Base-by-base conservation (phyloP, 2,329 filamentous ascomycete genomes). In the Diplodia corticola region DNA sequence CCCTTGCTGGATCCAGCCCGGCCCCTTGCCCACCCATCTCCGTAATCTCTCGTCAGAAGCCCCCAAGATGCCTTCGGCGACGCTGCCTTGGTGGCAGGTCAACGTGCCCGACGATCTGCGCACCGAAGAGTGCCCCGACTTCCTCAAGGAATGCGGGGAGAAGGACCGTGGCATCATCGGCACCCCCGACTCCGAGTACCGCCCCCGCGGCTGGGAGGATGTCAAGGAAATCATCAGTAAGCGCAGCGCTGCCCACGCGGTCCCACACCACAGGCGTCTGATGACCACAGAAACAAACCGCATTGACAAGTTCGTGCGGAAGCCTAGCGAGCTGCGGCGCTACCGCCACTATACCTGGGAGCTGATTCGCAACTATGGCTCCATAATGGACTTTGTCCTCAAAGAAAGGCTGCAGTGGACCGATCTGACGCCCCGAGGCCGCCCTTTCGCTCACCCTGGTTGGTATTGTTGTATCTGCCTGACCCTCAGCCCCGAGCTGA, bases 351-450 rank as follows among this genome's bases (percentile, higher is more conserved):
- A 88, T 77, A 89, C 84, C 24, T 84, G 86, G 74, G 75, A 83
- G 33, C 81, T 96, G 24, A 85, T 85, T 68, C 80, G 83, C 68
- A 80, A 88, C 60, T 86, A 94, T 79, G 93, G 93, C 57, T 92
- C 88, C 67, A 85, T 97, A 61, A 88, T 91, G 84, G 82, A 86
- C 63, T 97, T 93, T 74, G 85, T 97, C 48, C 79, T 96, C 50
- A 80, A 82, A 28, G 81, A 92, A 75, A 82, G 92, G 57, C 80
- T 97, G 66, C 78, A 81, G 17, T 97, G 94, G 94, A 75, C 78
- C 71, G 75, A 78, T 66, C 73, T 84, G 64, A 74, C 72, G 54
- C 77, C 80, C 4, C 75, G 72, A 63, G 79, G 77, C 5, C 67
- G 68, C 20, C 79, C 80, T 7, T 85, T 85, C 69, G 78, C 79